Evolutionary conservation across 139 green algal species (phyloP).

Genomic region (Coelastrella sp.): DNA sequence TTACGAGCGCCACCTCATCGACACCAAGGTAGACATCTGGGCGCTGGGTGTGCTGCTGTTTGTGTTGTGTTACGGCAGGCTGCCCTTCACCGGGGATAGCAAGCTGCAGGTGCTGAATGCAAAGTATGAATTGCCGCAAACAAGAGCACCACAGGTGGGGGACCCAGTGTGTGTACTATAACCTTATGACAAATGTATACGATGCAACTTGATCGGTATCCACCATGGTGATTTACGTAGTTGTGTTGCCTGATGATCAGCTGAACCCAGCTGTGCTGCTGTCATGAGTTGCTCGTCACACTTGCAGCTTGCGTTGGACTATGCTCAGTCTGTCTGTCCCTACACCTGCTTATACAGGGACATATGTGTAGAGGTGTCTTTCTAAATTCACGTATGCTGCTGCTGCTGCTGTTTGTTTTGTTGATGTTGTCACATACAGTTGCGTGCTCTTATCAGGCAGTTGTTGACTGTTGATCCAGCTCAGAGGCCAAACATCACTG

Average conservation of each 20-base stretch:
- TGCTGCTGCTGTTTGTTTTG: not conserved
- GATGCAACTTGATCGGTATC: not conserved
- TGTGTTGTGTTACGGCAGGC: slow-evolving; percentile 77
- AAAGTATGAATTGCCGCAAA: slow-evolving; percentile 69
- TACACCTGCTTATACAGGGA: not conserved
- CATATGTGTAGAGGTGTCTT: not conserved
- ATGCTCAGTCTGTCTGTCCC: too few relatives aligned
- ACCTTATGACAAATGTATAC: not conserved
- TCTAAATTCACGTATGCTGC: not conserved
- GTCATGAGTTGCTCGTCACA: too few relatives aligned
- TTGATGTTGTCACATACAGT: slow-evolving; percentile 5
- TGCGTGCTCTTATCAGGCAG: slow-evolving; percentile 53
- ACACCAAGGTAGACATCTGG: slow-evolving; percentile 88
- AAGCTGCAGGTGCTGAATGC: slow-evolving; percentile 88
- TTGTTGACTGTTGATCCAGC: slow-evolving; percentile 59
- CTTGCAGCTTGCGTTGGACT: too few relatives aligned
- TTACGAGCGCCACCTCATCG: slow-evolving; percentile 76
- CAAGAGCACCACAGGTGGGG: slow-evolving; percentile 25
- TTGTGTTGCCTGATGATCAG: too few relatives aligned
- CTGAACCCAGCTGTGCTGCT: too few relatives aligned
- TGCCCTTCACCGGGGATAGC: slow-evolving; percentile 84
- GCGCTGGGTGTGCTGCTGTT: slow-evolving; percentile 89
- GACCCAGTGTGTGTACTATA: too few relatives aligned
- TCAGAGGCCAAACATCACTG: slow-evolving; percentile 58
- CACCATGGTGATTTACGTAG: not conserved